Base-by-base conservation (phyloP, 176 grass and related monocot genomes). In the Eremochloa ophiuroides region DNA sequence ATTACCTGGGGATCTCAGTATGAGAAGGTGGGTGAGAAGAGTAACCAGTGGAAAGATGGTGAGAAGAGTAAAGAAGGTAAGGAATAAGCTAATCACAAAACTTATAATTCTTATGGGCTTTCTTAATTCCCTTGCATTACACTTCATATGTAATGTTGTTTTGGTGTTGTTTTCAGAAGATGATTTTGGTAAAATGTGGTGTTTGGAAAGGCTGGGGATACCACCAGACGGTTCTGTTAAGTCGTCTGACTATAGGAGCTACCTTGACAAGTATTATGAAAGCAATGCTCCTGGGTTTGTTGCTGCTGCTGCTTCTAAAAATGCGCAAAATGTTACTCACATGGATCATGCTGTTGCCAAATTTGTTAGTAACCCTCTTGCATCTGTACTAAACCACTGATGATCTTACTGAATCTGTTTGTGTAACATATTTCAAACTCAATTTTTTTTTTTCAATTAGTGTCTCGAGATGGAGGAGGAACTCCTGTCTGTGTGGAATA, bases 391-490 rank as follows among this genome's bases (percentile, higher is more conserved):
- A 39, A 39, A 39, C 38, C 38, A 39, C 38, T 8, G 38, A 39
- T 39, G 38, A 39, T 39, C 38, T 8, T 39, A 39, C 38, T 39
- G 38, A 39, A 39, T 6, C 38, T 39, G 38, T 9, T 39, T 39
- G 38, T 39, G 8, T 39, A 39, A 39, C 38, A 39, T 39, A 39
- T 39, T 39, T 39, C 38, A 39, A 39, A 9, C 38, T 39, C 38
- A 39, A n/a, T n/a, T n/a, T 8, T 9, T 9, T 39, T 39, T 39
- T 39, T 39, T 10, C 38, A 39, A 39, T 39, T 39, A 39, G 38
- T 39, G 38, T 39, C 38, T 39, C 38, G 38, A 39, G 48, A 81
- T 71, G 66, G 79, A 81, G 79, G 35, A 81, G 4, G 8, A 70
- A 42, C 50, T 67, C 1, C 1, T 66, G 63, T 37, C 63, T 8